Evolutionary conservation across 1,139 yeast genomes (phyloP).

Genomic region (Pichia sp.): DNA sequence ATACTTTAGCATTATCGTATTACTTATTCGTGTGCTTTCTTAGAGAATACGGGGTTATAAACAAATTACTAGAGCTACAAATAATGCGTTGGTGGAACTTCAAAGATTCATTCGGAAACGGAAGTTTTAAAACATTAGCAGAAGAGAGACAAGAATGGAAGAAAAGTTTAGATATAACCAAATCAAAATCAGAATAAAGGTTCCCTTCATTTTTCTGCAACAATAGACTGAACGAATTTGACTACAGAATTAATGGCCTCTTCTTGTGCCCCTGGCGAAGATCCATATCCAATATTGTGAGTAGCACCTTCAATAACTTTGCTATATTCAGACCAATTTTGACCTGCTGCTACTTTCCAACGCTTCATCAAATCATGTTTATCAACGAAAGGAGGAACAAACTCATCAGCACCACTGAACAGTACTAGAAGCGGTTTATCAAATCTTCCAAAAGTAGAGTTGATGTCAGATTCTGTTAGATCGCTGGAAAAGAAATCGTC

Average conservation of each 20-base stretch:
- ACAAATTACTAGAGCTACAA: conserved; percentile 48
- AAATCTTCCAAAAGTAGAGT: conserved; percentile 50
- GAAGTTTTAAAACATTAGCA: conserved; percentile 13
- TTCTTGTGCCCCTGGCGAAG: conserved; percentile 24
- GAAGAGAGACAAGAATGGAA: conserved; percentile 24
- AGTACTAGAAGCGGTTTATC: conserved; percentile 43
- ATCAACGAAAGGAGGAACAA: conserved; percentile 47
- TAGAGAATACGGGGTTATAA: conserved; percentile 55
- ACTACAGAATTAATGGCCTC: conserved; percentile 14
- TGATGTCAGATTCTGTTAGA: conserved; percentile 37
- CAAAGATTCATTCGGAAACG: conserved; percentile 38
- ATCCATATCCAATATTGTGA: conserved; percentile 45
- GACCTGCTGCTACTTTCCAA: conserved; percentile 41
- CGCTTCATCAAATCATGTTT: conserved; percentile 38
- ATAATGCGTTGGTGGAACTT: conserved; percentile 40
- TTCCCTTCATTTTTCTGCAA: too few relatives aligned
- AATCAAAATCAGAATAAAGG: too few relatives aligned
- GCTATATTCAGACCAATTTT: conserved; percentile 48
- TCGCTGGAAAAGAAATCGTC: conserved; percentile 58
- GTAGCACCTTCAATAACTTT: conserved; percentile 53
- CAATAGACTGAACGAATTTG: conserved; percentile 12
- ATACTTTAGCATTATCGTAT: conserved; percentile 49
- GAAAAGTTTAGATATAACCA: too few relatives aligned
- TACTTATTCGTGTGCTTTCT: conserved; percentile 44
- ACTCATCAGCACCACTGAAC: conserved; percentile 58